phyloP scores from a whole-genome alignment of 352 stramenopile genomes.

The Phytopythium montanum region DNA sequence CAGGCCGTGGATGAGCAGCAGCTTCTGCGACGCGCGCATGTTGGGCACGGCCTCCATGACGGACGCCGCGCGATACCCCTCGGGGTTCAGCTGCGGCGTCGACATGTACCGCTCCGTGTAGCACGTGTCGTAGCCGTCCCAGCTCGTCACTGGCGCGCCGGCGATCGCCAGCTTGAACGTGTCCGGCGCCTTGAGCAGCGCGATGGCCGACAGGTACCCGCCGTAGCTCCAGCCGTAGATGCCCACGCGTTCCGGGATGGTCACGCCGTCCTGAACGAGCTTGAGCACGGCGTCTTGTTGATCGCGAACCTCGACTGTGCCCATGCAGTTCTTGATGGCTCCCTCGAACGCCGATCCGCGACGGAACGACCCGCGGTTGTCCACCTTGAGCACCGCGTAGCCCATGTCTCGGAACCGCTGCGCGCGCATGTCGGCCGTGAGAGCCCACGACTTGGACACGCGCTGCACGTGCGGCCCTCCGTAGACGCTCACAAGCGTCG shows the following conservation, averaged over 20 bases:
- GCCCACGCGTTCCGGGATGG: slow-evolving; percentile 83
- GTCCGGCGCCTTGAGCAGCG: slow-evolving; percentile 93
- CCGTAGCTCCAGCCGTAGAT: slow-evolving; percentile 99
- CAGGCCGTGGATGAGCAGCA: slow-evolving; percentile 95
- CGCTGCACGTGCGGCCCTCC: slow-evolving; percentile 96
- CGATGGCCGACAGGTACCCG: slow-evolving; percentile 97
- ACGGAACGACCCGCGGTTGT: slow-evolving; percentile 94
- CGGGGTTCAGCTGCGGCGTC: slow-evolving; percentile 89
- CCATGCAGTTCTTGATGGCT: slow-evolving; percentile 92
- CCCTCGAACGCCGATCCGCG: slow-evolving; percentile 92
- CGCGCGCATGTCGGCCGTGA: slow-evolving; percentile 92
- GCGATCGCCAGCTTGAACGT: slow-evolving; percentile 95
- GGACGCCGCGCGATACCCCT: slow-evolving; percentile 87
- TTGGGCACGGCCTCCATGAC: slow-evolving; percentile 93
- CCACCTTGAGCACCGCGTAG: slow-evolving; percentile 96
- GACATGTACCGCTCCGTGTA: slow-evolving; percentile 99
- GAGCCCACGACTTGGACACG: slow-evolving; percentile 89
- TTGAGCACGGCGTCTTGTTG: slow-evolving; percentile 79
- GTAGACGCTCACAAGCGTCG: slow-evolving; percentile 95
- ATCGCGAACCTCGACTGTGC: slow-evolving; percentile 87
- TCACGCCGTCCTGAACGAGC: slow-evolving; percentile 84
- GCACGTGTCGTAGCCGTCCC: slow-evolving; percentile 98
- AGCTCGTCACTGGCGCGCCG: slow-evolving; percentile 95
- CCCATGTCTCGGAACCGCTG: slow-evolving; percentile 91
- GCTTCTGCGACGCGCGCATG: slow-evolving; percentile 85